A percentile compares a stretch with the other conserved stretches of the same genome.
phyloP scores from a whole-genome alignment of 73 alveolate species.

The Vitrella brassicaformis region DNA sequence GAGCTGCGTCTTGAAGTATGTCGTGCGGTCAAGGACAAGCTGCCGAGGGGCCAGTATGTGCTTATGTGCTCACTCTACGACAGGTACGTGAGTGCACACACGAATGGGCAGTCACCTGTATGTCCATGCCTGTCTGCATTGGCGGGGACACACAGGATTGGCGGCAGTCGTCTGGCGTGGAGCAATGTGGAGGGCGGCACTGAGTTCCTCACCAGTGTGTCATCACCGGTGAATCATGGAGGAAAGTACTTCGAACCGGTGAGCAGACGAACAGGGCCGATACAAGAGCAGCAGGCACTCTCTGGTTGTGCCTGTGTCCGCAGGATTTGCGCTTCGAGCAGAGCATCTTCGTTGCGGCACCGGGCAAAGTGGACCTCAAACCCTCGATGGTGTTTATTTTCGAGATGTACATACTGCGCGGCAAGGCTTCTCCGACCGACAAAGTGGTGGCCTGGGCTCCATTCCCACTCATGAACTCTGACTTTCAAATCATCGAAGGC shows the following conservation, averaged over 20 bases:
- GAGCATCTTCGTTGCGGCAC: constrained; percentile 37
- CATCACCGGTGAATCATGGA: constrained; percentile 31
- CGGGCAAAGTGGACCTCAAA: constrained; percentile 29
- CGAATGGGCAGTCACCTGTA: background rate
- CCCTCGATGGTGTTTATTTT: constrained; percentile 49
- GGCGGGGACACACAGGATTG: background rate
- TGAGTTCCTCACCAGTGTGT: constrained; percentile 15
- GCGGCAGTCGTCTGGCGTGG: background rate
- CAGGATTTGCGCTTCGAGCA: constrained; percentile 37
- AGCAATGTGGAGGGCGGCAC: constrained; percentile 2
- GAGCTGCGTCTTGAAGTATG: constrained; percentile 9
- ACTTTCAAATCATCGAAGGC: constrained; percentile 47
- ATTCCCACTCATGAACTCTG: constrained; percentile 50
- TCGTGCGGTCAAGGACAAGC: constrained; percentile 48
- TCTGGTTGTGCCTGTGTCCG: too few species aligned
- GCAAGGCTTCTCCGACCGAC: constrained; percentile 30
- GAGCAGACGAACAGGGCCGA: too few species aligned
- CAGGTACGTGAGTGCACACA: constrained; percentile 4
- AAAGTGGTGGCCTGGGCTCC: constrained; percentile 58
- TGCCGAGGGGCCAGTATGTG: constrained; percentile 42
- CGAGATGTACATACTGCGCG: constrained; percentile 30
- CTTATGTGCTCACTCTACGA: constrained; percentile 38
- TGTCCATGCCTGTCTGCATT: background rate
- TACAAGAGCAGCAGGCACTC: too few species aligned
- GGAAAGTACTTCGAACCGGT: constrained; percentile 27